Percentiles rank a stretch among this genome's conserved stretches.
Conservation (phyloP, 73 alveolate genomes). For the Symbiodinium pilosum region DNA sequence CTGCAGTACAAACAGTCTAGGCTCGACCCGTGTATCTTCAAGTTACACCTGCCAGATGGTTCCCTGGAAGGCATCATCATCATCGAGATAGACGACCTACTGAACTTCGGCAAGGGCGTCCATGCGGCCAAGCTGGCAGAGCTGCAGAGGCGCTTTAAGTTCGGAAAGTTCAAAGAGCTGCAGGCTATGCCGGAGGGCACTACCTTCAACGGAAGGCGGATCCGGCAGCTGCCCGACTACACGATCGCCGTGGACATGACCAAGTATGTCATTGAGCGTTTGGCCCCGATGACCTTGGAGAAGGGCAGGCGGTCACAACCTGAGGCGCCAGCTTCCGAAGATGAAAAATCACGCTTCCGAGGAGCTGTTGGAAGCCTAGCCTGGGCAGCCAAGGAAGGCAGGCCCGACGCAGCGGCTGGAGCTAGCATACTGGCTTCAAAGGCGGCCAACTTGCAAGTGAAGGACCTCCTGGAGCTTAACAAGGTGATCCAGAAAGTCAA, state of each 20-base stretch:
- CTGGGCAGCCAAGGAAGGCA: conserved; percentile 34
- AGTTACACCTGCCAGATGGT: neutral
- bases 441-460: neutral
- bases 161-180: neutral
- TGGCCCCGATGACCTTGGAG: neutral
- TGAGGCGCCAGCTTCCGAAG: neutral
- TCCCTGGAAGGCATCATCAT: neutral
- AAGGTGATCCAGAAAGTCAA: neutral
- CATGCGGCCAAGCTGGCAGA: neutral
- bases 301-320: neutral
- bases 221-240: neutral
- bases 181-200: neutral
- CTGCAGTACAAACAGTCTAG: neutral
- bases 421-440: neutral
- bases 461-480: neutral
- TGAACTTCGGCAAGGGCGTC: neutral
- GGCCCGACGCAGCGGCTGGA: neutral
- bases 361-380: neutral
- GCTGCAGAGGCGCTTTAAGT: neutral
- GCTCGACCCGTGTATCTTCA: neutral
- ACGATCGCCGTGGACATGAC: neutral
- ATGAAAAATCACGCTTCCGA: neutral
- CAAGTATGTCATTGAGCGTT: neutral
- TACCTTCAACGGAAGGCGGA: conserved; percentile 3
- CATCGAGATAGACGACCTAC: conserved; percentile 23